Evolutionary conservation across 352 stramenopile species (phyloP).

Genomic region (Phytophthora nicotianae): DNA sequence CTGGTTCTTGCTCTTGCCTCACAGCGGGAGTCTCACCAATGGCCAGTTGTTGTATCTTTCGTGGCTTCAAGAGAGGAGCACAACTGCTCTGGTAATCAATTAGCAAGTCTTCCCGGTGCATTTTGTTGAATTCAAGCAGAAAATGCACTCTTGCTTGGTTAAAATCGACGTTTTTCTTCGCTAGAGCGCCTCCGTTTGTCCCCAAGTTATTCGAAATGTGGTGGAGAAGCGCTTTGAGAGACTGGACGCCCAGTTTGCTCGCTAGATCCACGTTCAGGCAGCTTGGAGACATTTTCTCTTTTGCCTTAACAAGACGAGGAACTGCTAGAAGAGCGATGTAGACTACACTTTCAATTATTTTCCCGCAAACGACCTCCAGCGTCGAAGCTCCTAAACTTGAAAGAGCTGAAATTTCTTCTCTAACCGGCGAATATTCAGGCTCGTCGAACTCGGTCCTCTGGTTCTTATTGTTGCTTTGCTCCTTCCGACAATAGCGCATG

Average conservation of each 20-base stretch:
- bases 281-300: constrained; percentile 22
- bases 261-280: constrained; percentile 2
- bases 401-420: constrained; percentile 10
- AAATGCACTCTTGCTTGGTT: constrained; percentile 46
- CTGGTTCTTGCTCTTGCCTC: constrained; percentile 23
- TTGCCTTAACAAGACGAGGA: constrained; percentile 39
- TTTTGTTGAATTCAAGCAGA: constrained; percentile 56
- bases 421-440: constrained; percentile 20
- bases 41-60: constrained; percentile 2
- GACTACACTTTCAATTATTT: constrained; percentile 24
- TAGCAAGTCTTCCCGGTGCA: constrained; percentile 61
- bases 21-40: background rate
- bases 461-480: constrained; percentile 20
- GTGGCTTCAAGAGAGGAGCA: constrained; percentile 11
- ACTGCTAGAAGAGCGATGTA: constrained; percentile 41
- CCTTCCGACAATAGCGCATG: constrained; percentile 48
- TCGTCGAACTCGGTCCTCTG: background rate
- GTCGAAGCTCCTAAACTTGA: constrained; percentile 7
- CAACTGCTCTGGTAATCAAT: constrained; percentile 61
- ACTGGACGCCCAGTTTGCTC: constrained; percentile 42
- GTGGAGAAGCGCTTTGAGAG: constrained; percentile 63
- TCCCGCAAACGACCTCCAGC: constrained; percentile 24
- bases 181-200: constrained; percentile 18
- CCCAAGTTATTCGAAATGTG: constrained; percentile 54
- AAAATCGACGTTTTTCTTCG: constrained; percentile 54